Evolutionary conservation across 768 basidiomycete genomes (phyloP).

Genomic region (Plicaturopsis crispa): DNA sequence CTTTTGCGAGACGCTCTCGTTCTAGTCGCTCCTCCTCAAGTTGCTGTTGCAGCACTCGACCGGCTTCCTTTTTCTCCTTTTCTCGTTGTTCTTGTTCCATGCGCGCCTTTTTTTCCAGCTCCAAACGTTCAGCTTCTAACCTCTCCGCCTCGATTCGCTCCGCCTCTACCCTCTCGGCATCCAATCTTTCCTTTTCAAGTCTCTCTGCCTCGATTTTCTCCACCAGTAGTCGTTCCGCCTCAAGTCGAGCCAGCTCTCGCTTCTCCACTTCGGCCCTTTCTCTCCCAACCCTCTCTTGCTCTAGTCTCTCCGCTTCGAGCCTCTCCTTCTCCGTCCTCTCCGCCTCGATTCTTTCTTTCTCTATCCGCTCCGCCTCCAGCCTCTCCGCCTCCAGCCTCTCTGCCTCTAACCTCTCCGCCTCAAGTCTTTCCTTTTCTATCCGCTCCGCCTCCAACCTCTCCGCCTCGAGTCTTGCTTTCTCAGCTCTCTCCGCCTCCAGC

Average conservation of each 20-base stretch:
- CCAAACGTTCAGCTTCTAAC: slow-evolving; percentile 22
- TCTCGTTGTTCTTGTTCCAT: slow-evolving; percentile 18
- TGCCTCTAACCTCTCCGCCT: slow-evolving; percentile 21
- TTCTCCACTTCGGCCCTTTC: slow-evolving; percentile 26
- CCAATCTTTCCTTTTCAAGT: slow-evolving; percentile 21
- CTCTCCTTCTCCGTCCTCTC: slow-evolving; percentile 21
- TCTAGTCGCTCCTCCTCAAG: slow-evolving; percentile 11
- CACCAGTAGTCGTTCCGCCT: slow-evolving; percentile 21
- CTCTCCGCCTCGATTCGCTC: slow-evolving; percentile 22
- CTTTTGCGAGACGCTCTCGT: slow-evolving; percentile 10
- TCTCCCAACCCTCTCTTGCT: slow-evolving; percentile 29
- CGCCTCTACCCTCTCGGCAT: slow-evolving; percentile 16
- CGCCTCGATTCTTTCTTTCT: slow-evolving; percentile 22
- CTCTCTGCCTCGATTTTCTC: slow-evolving; percentile 15
- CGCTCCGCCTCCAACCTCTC: slow-evolving; percentile 32
- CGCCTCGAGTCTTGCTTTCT: slow-evolving; percentile 20
- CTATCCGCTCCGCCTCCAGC: slow-evolving; percentile 22
- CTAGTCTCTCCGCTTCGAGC: slow-evolving; percentile 19
- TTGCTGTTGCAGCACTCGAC: no score
- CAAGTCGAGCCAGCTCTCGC: slow-evolving; percentile 22
- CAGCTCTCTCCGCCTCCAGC: slow-evolving; percentile 16
- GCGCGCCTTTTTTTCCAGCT: slow-evolving; percentile 21
- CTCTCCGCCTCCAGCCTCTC: slow-evolving; percentile 22
- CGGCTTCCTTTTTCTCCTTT: slow-evolving; percentile 6
- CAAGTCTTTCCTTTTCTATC: slow-evolving; percentile 24